A percentile compares a stretch with the other conserved stretches of the same genome.
phyloP scores from a whole-genome alignment of 768 basidiomycete species.

The Russula virescens region DNA sequence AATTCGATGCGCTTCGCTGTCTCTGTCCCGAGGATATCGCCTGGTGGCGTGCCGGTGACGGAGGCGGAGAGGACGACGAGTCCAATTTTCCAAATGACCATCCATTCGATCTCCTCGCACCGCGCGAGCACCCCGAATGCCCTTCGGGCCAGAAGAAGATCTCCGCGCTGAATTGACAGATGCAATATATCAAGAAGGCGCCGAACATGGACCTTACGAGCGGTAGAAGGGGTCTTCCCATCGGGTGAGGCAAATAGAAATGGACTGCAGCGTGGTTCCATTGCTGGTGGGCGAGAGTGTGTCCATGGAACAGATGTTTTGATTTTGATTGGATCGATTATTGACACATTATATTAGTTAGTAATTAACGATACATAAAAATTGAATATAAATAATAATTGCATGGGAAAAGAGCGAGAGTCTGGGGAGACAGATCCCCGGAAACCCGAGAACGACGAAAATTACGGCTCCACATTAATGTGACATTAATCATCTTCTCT shows the following conservation, averaged over 20 bases:
- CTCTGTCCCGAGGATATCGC: conserved; percentile 23
- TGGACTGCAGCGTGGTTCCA: conserved; percentile 10
- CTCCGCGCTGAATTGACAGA: conserved; percentile 60
- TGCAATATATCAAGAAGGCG: conserved; percentile 72
- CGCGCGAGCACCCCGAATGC: conserved; percentile 71
- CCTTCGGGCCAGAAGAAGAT: conserved; percentile 54
- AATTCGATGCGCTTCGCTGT: conserved; percentile 47
- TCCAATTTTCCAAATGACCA: conserved; percentile 62
- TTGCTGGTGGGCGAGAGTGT: conserved; percentile 1
- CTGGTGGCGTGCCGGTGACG: conserved; percentile 24
- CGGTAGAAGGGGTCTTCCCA: conserved; percentile 43
- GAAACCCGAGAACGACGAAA: background rate
- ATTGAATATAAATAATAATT: background rate
- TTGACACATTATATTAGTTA: background rate
- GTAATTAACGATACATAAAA: background rate
- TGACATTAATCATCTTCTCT: conserved; percentile 12
- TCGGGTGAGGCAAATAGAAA: conserved; percentile 63
- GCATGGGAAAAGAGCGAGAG: too few species aligned
- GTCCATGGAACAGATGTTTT: too few species aligned
- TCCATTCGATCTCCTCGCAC: conserved; percentile 78
- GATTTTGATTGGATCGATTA: too few species aligned
- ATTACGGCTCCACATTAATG: background rate
- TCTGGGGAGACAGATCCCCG: background rate
- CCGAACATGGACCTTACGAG: conserved; percentile 66
- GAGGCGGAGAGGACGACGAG: conserved; percentile 42